Evolutionary conservation across 768 basidiomycete genomes (phyloP).

Genomic region (Boletus huronensis): DNA sequence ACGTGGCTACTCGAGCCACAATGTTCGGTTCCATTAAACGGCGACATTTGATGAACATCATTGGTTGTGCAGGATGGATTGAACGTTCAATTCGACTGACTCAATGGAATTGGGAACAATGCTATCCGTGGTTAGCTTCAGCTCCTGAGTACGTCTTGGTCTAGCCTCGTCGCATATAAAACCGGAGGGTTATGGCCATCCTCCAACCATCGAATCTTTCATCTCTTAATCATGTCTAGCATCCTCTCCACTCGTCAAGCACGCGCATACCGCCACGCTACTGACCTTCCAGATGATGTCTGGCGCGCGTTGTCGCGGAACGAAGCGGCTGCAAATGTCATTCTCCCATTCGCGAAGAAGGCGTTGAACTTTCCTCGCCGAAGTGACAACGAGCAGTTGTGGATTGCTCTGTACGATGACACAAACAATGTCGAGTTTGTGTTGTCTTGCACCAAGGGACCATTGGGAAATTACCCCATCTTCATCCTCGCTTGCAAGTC

Average conservation of each 20-base stretch:
- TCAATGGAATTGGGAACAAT: not conserved
- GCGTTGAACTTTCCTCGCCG: conserved; percentile 5
- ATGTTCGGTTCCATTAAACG: not conserved
- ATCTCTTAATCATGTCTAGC: conserved; percentile 13
- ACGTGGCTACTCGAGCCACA: not conserved
- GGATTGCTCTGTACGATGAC: conserved; percentile 31
- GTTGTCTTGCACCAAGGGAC: conserved; percentile 3
- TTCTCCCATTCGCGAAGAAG: conserved; percentile 38
- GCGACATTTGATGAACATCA: not conserved
- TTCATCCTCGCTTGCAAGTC: conserved; percentile 19
- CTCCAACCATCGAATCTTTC: conserved; percentile 13
- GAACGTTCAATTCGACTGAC: conserved; percentile 3
- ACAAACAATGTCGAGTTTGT: conserved; percentile 8
- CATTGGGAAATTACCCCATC: conserved; percentile 5
- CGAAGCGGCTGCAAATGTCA: conserved; percentile 38
- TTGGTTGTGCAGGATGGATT: conserved; percentile 19
- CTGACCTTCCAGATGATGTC: conserved; percentile 20
- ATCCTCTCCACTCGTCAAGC: not conserved
- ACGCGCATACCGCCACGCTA: not conserved
- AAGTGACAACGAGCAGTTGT: conserved; percentile 14
- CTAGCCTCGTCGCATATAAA: conserved; percentile 11
- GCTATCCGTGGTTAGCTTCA: not conserved
- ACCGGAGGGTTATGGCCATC: not conserved
- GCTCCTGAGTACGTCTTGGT: not conserved
- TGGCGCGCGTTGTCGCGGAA: conserved; percentile 23